Percentiles rank a stretch among this genome's conserved stretches.
Conservation (phyloP, 2,329 filamentous ascomycete genomes). For the Claviceps pusilla region DNA sequence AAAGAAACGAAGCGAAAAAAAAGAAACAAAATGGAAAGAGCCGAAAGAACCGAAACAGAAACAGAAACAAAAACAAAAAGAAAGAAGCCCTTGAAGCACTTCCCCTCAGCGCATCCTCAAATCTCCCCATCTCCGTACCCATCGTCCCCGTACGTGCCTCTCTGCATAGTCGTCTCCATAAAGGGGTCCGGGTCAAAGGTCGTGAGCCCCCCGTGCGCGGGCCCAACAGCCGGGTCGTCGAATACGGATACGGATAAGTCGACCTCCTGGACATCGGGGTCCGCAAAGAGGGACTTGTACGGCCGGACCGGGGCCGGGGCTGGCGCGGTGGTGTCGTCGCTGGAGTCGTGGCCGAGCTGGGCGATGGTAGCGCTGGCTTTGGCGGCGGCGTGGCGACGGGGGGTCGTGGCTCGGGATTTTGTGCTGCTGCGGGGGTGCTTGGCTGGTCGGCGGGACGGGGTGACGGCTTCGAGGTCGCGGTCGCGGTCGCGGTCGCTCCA, state of each 20-base stretch:
- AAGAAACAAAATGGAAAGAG: too few species aligned
- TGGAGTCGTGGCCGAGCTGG: conserved; percentile 13
- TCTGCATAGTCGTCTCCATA: conserved; percentile 1
- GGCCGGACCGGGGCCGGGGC: neutral
- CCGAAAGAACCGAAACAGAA: too few species aligned
- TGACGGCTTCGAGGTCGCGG: conserved; percentile 10
- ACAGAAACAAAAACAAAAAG: too few species aligned
- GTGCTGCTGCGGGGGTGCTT: conserved; percentile 9
- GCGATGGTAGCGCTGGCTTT: conserved; percentile 22
- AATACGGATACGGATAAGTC: too few species aligned
- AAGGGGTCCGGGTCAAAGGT: conserved; percentile 1
- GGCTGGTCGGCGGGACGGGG: conserved; percentile 21
- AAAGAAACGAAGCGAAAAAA: too few species aligned
- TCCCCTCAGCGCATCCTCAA: conserved; percentile 7
- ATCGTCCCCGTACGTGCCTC: conserved; percentile 4
- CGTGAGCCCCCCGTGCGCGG: neutral
- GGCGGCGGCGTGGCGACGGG: conserved; percentile 18
- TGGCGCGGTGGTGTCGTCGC: conserved; percentile 5
- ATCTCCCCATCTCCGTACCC: conserved; percentile 22
- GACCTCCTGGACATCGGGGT: neutral
- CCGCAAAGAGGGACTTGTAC: conserved; percentile 4
- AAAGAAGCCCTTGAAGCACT: too few species aligned
- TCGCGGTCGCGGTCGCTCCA: conserved; percentile 11
- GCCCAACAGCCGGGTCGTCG: neutral
- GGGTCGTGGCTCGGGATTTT: conserved; percentile 11